Conservation (phyloP, 2,329 filamentous ascomycete species). For the Aspergillaceae sp. region DNA sequence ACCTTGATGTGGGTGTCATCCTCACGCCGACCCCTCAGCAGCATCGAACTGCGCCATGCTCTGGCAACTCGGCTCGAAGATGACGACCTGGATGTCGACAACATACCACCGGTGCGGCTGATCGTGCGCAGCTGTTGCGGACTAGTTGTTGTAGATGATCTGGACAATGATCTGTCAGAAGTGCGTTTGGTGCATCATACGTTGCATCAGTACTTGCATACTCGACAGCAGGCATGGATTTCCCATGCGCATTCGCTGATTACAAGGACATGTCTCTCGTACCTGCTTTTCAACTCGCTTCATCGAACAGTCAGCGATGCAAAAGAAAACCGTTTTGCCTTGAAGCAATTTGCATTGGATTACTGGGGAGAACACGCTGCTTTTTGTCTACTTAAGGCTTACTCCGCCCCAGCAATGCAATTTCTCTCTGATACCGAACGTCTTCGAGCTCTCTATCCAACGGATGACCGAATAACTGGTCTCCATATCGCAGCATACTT, state of each 20-base stretch:
- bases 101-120: constrained; percentile 1
- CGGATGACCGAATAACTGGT: not conserved
- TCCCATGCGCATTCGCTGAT: not conserved
- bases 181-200: constrained; percentile 4
- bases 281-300: no score
- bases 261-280: not conserved
- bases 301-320: no score
- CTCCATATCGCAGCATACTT: constrained; percentile 2
- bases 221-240: not conserved
- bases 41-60: constrained; percentile 1
- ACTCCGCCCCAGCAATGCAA: not conserved
- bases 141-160: constrained; percentile 1
- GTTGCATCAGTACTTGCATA: constrained; percentile 3
- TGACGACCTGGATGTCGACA: not conserved
- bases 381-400: no score
- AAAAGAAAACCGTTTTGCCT: no score
- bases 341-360: no score
- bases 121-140: constrained; percentile 1
- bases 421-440: no score
- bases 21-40: not conserved
- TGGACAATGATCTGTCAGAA: not conserved
- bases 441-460: not conserved
- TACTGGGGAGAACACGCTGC: no score
- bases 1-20: constrained; percentile 1
- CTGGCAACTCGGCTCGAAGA: not conserved